Conservation (phyloP, 768 basidiomycete genomes). For the Chalciporus sphaerocephalus region DNA sequence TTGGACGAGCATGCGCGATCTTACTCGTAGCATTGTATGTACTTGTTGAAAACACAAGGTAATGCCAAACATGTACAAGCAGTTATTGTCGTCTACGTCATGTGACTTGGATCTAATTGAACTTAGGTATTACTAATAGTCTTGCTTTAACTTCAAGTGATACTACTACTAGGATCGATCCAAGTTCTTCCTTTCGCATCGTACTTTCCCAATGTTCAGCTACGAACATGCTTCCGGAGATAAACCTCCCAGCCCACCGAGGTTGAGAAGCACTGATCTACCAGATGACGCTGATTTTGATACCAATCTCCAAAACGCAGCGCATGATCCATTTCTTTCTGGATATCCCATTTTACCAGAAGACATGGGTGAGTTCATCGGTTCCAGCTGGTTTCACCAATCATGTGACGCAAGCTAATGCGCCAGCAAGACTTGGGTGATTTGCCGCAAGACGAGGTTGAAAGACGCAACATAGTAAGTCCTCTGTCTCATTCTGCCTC, state of each 20-base stretch:
- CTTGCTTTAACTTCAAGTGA: no score
- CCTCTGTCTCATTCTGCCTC: background rate
- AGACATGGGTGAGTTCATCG: constrained; percentile 24
- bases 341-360: constrained; percentile 30
- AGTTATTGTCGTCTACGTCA: background rate
- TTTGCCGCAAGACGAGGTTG: constrained; percentile 32
- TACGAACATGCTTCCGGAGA: background rate
- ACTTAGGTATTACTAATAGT: background rate
- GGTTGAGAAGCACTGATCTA: constrained; percentile 24
- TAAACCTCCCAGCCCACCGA: constrained; percentile 26
- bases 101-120: background rate
- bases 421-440: constrained; percentile 30
- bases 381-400: background rate
- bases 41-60: background rate
- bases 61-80: background rate
- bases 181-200: background rate
- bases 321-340: constrained; percentile 19
- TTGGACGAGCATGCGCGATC: constrained; percentile 35
- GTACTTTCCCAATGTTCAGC: constrained; percentile 7
- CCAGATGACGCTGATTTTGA: constrained; percentile 15
- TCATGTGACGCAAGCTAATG: background rate
- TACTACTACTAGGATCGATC: background rate
- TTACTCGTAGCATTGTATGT: constrained; percentile 1
- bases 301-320: no score
- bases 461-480: constrained; percentile 40